A percentile compares a stretch with the other conserved stretches of the same genome.
phyloP scores from a whole-genome alignment of 768 basidiomycete species.

The Auriscalpium vulgare region DNA sequence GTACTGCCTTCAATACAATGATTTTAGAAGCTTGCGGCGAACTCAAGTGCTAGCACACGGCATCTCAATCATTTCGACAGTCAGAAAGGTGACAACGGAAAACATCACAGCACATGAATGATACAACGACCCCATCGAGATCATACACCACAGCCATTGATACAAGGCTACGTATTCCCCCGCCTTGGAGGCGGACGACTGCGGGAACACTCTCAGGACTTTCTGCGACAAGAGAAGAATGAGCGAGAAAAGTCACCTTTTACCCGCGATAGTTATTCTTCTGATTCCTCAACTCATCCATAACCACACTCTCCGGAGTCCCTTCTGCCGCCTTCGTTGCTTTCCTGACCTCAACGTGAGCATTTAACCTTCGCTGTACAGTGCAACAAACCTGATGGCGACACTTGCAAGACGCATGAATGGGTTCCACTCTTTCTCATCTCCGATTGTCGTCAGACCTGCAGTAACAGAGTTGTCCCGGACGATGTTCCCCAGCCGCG shows the following conservation, averaged over 20 bases:
- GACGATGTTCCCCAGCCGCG: conserved; percentile 49
- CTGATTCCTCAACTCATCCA: conserved; percentile 67
- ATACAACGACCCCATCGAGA: neutral
- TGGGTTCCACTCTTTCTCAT: conserved; percentile 93
- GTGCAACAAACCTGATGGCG: conserved; percentile 49
- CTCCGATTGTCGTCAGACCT: conserved; percentile 81
- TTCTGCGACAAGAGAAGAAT: neutral
- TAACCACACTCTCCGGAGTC: conserved; percentile 47
- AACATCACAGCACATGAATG: neutral
- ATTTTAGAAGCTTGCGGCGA: too few relatives aligned
- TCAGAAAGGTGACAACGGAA: too few relatives aligned
- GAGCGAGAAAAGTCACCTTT: conserved; percentile 12
- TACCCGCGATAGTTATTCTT: conserved; percentile 81
- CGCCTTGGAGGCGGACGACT: neutral
- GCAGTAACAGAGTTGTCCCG: conserved; percentile 56
- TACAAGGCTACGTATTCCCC: too few relatives aligned
- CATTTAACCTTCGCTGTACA: neutral
- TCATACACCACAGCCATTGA: neutral
- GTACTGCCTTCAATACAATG: too few relatives aligned
- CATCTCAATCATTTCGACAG: too few relatives aligned
- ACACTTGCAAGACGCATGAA: conserved; percentile 76
- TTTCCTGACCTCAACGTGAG: conserved; percentile 30
- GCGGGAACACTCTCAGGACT: neutral
- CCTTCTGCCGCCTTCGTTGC: conserved; percentile 34
- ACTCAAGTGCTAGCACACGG: too few relatives aligned